Evolutionary conservation across 1,284 basidiomycete genomes (phyloP).

Genomic region (Tilletia walkeri): DNA sequence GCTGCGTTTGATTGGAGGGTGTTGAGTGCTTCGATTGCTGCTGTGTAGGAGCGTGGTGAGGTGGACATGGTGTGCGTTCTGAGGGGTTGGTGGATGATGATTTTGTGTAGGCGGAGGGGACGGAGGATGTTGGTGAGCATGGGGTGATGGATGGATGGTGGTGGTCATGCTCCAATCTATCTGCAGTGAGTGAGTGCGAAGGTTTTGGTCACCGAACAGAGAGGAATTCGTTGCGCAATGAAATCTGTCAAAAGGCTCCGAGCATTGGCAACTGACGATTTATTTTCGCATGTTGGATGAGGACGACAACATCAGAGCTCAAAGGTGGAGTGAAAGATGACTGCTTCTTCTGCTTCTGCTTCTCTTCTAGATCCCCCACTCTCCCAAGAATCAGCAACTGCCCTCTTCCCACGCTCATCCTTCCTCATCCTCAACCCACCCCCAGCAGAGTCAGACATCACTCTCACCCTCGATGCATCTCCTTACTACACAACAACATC

Average conservation of each 20-base stretch:
- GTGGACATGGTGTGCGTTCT: not conserved
- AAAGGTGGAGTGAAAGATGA: not conserved
- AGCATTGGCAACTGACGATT: too few species aligned
- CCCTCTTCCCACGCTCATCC: slow-evolving; percentile 6
- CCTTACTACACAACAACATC: not conserved
- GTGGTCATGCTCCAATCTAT: too few species aligned
- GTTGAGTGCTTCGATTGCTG: slow-evolving; percentile 85
- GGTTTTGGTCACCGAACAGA: too few species aligned
- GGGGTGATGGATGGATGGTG: too few species aligned
- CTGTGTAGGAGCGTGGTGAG: slow-evolving; percentile 56
- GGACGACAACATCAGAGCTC: too few species aligned
- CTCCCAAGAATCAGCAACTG: not conserved
- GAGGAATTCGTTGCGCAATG: too few species aligned
- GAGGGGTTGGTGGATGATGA: too few species aligned
- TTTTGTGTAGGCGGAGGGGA: too few species aligned
- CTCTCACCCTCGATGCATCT: not conserved
- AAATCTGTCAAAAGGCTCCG: too few species aligned
- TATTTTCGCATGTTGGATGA: too few species aligned
- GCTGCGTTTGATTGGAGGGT: slow-evolving; percentile 91
- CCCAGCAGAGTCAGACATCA: not conserved
- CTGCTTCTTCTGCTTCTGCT: not conserved
- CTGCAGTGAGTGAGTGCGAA: too few species aligned
- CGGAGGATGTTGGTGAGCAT: too few species aligned
- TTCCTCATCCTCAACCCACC: slow-evolving; percentile 1
- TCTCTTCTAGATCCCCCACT: not conserved